Evolutionary conservation across 2,329 filamentous ascomycete species (phyloP).

Genomic region (Lasiodiplodia theobromae): DNA sequence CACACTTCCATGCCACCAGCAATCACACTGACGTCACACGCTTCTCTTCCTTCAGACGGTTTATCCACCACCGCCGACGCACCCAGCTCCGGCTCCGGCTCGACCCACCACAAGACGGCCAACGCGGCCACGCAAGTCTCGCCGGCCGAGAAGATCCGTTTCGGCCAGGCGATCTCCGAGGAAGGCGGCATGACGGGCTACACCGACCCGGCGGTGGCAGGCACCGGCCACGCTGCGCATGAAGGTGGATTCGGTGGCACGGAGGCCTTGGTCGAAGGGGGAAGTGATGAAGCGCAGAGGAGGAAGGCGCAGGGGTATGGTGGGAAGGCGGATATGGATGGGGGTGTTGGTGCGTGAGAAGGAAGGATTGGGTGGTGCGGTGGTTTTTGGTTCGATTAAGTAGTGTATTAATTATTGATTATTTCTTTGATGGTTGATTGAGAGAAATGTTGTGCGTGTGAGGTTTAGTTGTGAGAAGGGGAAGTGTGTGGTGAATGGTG

Average conservation of each 20-base stretch:
- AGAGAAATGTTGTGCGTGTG: background rate
- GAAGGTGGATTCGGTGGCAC: constrained; percentile 49
- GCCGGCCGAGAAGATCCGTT: constrained; percentile 59
- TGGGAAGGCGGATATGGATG: constrained; percentile 53
- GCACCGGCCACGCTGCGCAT: constrained; percentile 44
- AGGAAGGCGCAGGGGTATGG: constrained; percentile 62
- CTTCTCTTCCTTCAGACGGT: background rate
- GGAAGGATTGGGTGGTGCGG: too few species aligned
- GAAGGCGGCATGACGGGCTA: constrained; percentile 60
- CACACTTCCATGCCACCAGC: constrained; percentile 32
- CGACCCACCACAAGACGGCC: constrained; percentile 51
- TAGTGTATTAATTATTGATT: background rate
- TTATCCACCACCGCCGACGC: constrained; percentile 32
- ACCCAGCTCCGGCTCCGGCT: constrained; percentile 31
- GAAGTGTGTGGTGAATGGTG: background rate
- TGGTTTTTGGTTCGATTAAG: background rate
- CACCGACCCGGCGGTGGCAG: constrained; percentile 44
- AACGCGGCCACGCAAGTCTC: constrained; percentile 43
- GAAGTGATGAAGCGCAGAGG: constrained; percentile 51
- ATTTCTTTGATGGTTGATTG: background rate
- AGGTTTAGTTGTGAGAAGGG: background rate
- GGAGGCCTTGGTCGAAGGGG: constrained; percentile 37
- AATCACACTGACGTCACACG: constrained; percentile 20
- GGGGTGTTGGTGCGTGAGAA: constrained; percentile 58
- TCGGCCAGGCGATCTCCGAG: constrained; percentile 64